A percentile compares a stretch with the other conserved stretches of the same genome.
These are phyloP conservation scores for Astraeus odoratus DNA, from an alignment of 768 basidiomycete species.

Conservation along the genomic window DNA sequence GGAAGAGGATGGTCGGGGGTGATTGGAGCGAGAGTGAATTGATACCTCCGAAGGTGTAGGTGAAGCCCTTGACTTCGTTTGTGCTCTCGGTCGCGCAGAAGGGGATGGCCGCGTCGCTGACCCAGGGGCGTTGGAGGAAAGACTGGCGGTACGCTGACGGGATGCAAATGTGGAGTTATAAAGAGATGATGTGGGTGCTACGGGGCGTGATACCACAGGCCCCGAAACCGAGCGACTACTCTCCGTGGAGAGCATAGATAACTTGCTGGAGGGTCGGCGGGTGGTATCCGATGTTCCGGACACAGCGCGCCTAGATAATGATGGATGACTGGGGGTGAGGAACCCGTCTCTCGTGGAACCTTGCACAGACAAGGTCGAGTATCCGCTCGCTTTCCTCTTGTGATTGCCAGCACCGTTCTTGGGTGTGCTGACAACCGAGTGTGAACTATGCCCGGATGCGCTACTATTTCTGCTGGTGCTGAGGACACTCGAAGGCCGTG, in stretches of 20 bases:
- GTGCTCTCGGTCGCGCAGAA: conserved; percentile 32
- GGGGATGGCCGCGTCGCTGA: conserved; percentile 28
- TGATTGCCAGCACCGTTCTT: conserved; percentile 9
- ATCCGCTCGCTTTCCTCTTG: conserved; percentile 21
- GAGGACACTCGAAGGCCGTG: conserved; percentile 57
- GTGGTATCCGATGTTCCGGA: conserved; percentile 41
- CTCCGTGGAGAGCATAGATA: conserved; percentile 38
- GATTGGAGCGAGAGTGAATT: conserved; percentile 40
- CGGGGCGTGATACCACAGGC: conserved; percentile 39
- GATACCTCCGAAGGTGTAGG: conserved; percentile 61
- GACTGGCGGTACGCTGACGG: conserved; percentile 73
- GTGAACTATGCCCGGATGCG: conserved; percentile 31
- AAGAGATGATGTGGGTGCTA: conserved; percentile 29
- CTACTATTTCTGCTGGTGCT: conserved; percentile 60
- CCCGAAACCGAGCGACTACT: conserved; percentile 68
- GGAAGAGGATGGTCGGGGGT: conserved; percentile 36
- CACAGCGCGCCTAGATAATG: conserved; percentile 38
- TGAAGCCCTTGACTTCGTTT: conserved; percentile 43
- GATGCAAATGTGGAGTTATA: conserved; percentile 71
- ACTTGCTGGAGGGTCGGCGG: conserved; percentile 50
- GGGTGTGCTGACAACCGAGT: conserved; percentile 14
- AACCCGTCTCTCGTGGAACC: conserved; percentile 35
- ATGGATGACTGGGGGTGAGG: conserved; percentile 37
- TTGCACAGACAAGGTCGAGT: conserved; percentile 25
- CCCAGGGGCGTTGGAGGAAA: conserved; percentile 37